Percentiles rank a stretch among this genome's conserved stretches.
Evolutionary conservation across 495 filamentous ascomycete genomes (phyloP).

Genomic region (Aspergillus cristatus): DNA sequence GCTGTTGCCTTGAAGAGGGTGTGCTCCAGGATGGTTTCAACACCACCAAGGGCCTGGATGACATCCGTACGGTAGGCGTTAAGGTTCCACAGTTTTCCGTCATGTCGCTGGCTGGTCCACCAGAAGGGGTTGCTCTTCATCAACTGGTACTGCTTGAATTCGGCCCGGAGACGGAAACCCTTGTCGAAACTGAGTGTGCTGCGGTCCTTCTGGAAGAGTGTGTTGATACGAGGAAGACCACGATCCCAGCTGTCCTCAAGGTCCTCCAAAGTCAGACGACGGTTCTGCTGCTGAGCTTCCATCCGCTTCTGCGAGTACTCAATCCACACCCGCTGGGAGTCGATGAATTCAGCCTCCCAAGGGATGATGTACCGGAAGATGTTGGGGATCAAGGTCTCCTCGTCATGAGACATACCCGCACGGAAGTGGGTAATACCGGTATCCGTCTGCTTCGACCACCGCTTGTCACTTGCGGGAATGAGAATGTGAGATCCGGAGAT

Average conservation of each 20-base stretch:
- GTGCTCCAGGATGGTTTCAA: conserved; percentile 98
- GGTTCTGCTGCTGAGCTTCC: conserved; percentile 96
- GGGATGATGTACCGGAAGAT: conserved; percentile 99
- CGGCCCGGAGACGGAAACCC: conserved; percentile 88
- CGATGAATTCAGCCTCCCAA: conserved; percentile 99
- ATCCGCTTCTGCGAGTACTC: conserved; percentile 97
- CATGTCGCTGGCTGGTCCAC: conserved; percentile 98
- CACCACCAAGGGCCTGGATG: conserved; percentile 95
- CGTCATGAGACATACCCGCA: conserved; percentile 96
- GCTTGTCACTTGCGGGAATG: conserved; percentile 95
- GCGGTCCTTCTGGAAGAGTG: conserved; percentile 97
- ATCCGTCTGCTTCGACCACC: conserved; percentile 97
- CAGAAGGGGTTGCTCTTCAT: conserved; percentile 99
- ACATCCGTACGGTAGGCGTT: conserved; percentile 98
- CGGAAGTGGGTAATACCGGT: conserved; percentile 96
- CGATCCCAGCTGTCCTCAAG: conserved; percentile 99
- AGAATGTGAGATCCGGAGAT: conserved; percentile 98
- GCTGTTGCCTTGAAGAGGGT: conserved; percentile 98
- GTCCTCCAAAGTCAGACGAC: conserved; percentile 90
- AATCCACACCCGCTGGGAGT: conserved; percentile 97
- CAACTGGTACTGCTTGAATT: conserved; percentile 97
- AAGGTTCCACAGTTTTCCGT: conserved; percentile 97
- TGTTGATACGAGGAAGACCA: conserved; percentile 97
- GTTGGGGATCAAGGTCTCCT: conserved; percentile 96
- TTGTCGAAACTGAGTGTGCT: conserved; percentile 98